Evolutionary conservation across 2,329 filamentous ascomycete genomes (phyloP).

Genomic region (Sporothrix inflata): DNA sequence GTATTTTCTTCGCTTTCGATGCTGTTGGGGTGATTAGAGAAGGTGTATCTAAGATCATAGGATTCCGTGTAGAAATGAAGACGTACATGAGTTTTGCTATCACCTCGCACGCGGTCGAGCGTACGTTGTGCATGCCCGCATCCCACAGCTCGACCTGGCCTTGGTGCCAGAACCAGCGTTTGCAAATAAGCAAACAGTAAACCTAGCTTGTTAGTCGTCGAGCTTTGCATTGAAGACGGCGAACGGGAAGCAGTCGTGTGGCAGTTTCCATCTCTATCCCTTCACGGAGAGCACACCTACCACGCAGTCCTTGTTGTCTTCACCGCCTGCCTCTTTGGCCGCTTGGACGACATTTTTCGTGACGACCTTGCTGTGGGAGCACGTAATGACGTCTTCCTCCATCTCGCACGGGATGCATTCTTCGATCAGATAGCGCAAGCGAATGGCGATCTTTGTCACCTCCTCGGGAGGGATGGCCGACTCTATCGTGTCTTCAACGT

Average conservation of each 20-base stretch:
- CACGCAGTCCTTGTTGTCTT: constrained; percentile 75
- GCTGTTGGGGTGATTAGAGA: constrained; percentile 44
- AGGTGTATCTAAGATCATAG: neutral
- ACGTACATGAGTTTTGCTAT: constrained; percentile 75
- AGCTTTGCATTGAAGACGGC: neutral
- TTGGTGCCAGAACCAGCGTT: constrained; percentile 78
- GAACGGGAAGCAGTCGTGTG: neutral
- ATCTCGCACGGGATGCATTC: constrained; percentile 89
- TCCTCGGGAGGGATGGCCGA: constrained; percentile 74
- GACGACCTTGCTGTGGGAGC: constrained; percentile 82
- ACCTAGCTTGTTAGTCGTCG: constrained; percentile 45
- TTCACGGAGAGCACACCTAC: constrained; percentile 38
- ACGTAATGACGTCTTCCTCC: constrained; percentile 72
- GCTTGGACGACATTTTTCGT: constrained; percentile 78
- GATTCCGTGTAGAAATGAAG: neutral
- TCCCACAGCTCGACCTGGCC: constrained; percentile 86
- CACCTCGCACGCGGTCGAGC: constrained; percentile 84
- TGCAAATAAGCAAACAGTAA: constrained; percentile 75
- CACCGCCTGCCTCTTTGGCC: constrained; percentile 78
- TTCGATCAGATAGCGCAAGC: constrained; percentile 88
- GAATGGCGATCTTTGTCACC: constrained; percentile 87
- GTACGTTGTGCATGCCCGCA: constrained; percentile 76
- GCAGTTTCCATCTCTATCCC: neutral
- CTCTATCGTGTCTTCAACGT: constrained; percentile 59
- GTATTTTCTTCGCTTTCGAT: constrained; percentile 86